phyloP scores from a whole-genome alignment of 2,329 filamentous ascomycete species.

The Ascochyta fabae region DNA sequence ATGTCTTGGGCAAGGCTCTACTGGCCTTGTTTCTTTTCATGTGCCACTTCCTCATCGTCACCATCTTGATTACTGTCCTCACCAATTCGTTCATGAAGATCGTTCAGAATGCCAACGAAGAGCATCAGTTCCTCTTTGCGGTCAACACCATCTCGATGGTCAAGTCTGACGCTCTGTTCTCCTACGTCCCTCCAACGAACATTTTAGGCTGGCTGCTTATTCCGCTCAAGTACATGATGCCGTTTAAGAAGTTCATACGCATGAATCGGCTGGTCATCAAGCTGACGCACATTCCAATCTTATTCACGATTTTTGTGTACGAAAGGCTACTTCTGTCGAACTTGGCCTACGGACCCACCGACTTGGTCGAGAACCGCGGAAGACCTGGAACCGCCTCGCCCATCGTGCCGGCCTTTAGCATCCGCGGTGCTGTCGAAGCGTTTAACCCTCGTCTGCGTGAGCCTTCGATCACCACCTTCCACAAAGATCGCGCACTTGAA shows the following conservation, averaged over 20 bases:
- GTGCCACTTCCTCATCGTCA: constrained; percentile 92
- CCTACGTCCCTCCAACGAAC: constrained; percentile 89
- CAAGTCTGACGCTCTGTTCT: constrained; percentile 96
- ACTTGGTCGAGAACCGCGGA: constrained; percentile 77
- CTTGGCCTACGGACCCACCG: constrained; percentile 79
- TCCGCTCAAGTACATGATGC: constrained; percentile 79
- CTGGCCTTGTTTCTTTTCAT: constrained; percentile 88
- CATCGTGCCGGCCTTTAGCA: constrained; percentile 52
- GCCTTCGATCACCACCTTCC: constrained; percentile 85
- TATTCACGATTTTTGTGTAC: constrained; percentile 87
- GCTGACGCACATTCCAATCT: constrained; percentile 82
- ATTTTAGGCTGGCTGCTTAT: constrained; percentile 89
- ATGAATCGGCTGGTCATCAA: constrained; percentile 93
- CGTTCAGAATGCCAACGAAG: constrained; percentile 89
- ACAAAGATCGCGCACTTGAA: constrained; percentile 87
- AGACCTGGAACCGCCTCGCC: constrained; percentile 65
- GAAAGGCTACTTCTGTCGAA: constrained; percentile 80
- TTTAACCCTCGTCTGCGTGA: constrained; percentile 83
- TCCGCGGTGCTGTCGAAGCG: constrained; percentile 57
- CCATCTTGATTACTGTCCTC: constrained; percentile 92
- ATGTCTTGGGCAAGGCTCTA: constrained; percentile 76
- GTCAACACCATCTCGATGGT: constrained; percentile 98
- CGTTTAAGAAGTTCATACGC: constrained; percentile 80
- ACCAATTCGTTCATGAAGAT: constrained; percentile 97
- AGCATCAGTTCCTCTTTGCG: constrained; percentile 90